phyloP scores from a whole-genome alignment of 176 grass and related monocot species.

The Aegilops tauschii region DNA sequence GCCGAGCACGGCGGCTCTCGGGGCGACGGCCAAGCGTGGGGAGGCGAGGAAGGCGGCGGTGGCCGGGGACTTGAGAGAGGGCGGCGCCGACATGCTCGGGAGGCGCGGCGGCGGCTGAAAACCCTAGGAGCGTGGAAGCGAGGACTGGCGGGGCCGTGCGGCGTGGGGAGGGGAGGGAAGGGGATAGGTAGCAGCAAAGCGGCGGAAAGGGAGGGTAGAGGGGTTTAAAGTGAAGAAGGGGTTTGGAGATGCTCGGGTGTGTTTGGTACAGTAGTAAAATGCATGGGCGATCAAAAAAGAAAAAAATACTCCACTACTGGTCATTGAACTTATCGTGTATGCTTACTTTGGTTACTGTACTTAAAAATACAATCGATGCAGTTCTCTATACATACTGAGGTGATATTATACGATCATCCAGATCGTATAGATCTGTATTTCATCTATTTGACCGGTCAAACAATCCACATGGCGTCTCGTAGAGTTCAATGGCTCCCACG shows the following conservation, averaged over 20 bases:
- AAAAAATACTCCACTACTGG: too few relatives aligned
- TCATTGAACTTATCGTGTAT: too few relatives aligned
- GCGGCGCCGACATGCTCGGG: constrained; percentile 34
- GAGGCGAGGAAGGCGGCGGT: background rate
- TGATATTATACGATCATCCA: too few relatives aligned
- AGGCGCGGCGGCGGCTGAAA: background rate
- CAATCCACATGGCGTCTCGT: too few relatives aligned
- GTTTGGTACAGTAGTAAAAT: too few relatives aligned
- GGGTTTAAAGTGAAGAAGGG: constrained; percentile 10
- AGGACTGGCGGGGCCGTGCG: background rate
- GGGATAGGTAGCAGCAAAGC: background rate
- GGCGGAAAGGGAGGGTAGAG: background rate
- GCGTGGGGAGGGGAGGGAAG: background rate
- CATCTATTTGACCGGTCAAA: too few relatives aligned
- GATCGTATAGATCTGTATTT: too few relatives aligned
- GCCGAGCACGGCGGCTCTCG: background rate
- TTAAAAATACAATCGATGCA: too few relatives aligned
- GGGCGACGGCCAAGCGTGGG: background rate
- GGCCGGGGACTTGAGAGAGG: constrained; percentile 21
- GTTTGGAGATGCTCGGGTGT: background rate
- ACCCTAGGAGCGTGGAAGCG: constrained; percentile 27
- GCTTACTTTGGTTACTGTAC: too few relatives aligned
- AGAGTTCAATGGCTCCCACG: too few relatives aligned
- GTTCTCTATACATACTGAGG: too few relatives aligned
- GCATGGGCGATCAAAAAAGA: too few relatives aligned